Evolutionary conservation across 2,329 filamentous ascomycete species (phyloP).

Genomic region (Clarireedia monteithiana): DNA sequence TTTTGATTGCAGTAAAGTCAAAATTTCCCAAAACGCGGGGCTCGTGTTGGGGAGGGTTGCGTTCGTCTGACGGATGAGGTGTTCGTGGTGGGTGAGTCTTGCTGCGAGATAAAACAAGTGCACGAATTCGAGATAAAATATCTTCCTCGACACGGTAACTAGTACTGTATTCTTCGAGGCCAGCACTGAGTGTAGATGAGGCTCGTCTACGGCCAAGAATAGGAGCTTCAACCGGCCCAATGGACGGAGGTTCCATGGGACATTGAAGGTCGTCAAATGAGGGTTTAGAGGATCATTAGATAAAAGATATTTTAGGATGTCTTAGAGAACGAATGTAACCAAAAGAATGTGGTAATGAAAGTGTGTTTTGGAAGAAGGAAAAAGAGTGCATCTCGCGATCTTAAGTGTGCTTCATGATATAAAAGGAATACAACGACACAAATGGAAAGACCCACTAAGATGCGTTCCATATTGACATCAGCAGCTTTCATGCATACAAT

Average conservation of each 20-base stretch:
- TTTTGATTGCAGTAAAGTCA: constrained; percentile 9
- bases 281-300: constrained; percentile 2
- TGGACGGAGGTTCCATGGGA: constrained; percentile 17
- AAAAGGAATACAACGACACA: too few species aligned
- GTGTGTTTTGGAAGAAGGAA: not conserved
- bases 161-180: constrained; percentile 18
- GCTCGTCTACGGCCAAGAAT: constrained; percentile 13
- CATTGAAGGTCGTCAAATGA: constrained; percentile 1
- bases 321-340: constrained; percentile 3
- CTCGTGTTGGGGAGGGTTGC: constrained; percentile 5
- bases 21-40: constrained; percentile 10
- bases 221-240: constrained; percentile 12
- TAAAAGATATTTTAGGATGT: constrained; percentile 4
- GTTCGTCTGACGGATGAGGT: constrained; percentile 22
- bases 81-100: constrained; percentile 20
- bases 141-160: constrained; percentile 23
- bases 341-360: constrained; percentile 10
- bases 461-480: too few species aligned
- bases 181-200: constrained; percentile 17
- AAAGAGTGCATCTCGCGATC: not conserved
- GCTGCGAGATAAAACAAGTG: constrained; percentile 23
- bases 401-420: too few species aligned
- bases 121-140: constrained; percentile 24
- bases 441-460: too few species aligned
- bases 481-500: too few species aligned